Conservation (phyloP, 2,329 filamentous ascomycete genomes). For the Calcarisporium arbuscula region DNA sequence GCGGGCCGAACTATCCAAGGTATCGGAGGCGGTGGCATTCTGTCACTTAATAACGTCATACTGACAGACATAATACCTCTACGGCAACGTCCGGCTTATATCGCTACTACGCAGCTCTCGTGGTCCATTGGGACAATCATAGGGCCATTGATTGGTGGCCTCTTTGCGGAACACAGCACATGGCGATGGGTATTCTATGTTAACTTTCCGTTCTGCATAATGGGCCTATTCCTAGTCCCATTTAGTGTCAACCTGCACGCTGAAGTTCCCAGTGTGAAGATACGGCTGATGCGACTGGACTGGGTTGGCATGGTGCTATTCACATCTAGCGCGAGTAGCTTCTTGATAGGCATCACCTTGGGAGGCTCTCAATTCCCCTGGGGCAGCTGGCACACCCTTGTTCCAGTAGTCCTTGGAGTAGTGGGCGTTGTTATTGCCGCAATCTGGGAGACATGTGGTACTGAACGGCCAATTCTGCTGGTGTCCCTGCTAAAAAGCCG, state of each 20-base stretch:
- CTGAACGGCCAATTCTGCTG: too few species aligned
- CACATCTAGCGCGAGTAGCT: constrained; percentile 26
- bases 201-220: constrained; percentile 16
- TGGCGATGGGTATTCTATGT: constrained; percentile 38
- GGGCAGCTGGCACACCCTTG: constrained; percentile 30
- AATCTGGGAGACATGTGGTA: too few species aligned
- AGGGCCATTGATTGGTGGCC: constrained; percentile 20
- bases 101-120: constrained; percentile 22
- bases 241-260: constrained; percentile 2
- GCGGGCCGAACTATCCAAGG: constrained; percentile 39
- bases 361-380: constrained; percentile 37
- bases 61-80: constrained; percentile 38
- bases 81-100: constrained; percentile 32
- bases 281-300: constrained; percentile 35
- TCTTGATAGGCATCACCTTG: constrained; percentile 34
- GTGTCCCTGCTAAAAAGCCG: too few species aligned
- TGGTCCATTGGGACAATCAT: constrained; percentile 22
- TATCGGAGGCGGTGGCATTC: constrained; percentile 8
- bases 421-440: too few species aligned
- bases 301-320: constrained; percentile 34
- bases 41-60: constrained; percentile 21
- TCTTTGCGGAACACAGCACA: constrained; percentile 11
- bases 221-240: constrained; percentile 18
- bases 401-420: constrained; percentile 38
- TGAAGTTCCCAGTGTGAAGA: too few species aligned